Base-by-base conservation (phyloP, 2,329 filamentous ascomycete genomes). In the Leptosphaerulina australis region DNA sequence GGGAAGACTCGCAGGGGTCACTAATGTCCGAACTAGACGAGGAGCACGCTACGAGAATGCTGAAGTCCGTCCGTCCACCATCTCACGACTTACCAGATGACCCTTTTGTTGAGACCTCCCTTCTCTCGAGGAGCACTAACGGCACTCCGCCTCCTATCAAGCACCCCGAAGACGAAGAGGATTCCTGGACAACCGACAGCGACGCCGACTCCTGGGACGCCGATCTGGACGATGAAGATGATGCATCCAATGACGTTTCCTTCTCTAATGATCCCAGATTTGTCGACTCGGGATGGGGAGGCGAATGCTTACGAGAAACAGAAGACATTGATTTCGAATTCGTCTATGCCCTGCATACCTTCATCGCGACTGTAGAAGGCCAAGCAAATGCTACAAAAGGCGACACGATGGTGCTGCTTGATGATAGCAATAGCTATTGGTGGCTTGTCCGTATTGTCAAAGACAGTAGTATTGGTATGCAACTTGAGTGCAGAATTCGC, bases 261-360 rank as follows among this genome's bases (percentile, higher is more conserved):
- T 75, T 80, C 72, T 75, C 76, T 74, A 71, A 79, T 71, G 80
- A 88, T 68, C 70, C 81, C 52, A 80, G 80, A 75, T 88, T 84
- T 74, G 74, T 88, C 79, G 85, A 89, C 72, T 85, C 83, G 63
- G 87, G 85, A 52, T 92, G 86, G 87, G 85, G 81, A 73, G 82
- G 82, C 77, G 83, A 89, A 79, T 88, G 87, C 91, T 96, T 91
- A 96, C 88, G 84, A 82, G 82, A 87, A 75, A 74, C 80, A 97
- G 94, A 99, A 83, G 94, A 99, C 69, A 99, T 99, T 76, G 94
- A 99, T 81, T 97, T 99, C 79, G 93, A 97, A 73, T 97, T 97
- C 76, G 94, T 99, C 54, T 99, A 99, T 77, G 94, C 94, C 21
- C 81, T 99, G 50, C 94, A 97, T 73, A 99, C 93, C 2, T 99